Evolutionary conservation across 1,284 basidiomycete species (phyloP).

Genomic region (Moesziomyces sp.): DNA sequence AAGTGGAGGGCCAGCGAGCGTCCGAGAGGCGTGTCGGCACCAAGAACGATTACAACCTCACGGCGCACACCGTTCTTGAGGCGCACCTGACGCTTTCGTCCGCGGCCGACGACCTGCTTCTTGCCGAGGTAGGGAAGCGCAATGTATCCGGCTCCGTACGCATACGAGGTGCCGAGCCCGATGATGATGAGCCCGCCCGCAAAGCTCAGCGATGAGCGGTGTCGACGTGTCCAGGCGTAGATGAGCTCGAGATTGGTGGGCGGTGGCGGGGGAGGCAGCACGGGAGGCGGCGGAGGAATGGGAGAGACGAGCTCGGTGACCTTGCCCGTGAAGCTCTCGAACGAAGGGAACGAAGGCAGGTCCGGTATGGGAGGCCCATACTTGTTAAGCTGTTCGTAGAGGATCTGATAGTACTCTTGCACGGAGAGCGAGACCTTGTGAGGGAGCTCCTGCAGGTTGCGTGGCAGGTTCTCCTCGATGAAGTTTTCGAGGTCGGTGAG

Average conservation of each 20-base stretch:
- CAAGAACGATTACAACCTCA: conserved; percentile 62
- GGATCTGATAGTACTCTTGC: conserved; percentile 49
- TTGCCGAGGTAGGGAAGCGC: conserved; percentile 41
- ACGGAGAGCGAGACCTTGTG: conserved; percentile 51
- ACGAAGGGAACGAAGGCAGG: conserved; percentile 43
- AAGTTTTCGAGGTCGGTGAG: conserved; percentile 60
- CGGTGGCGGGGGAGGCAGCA: conserved; percentile 46
- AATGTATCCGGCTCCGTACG: conserved; percentile 34
- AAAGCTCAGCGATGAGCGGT: conserved; percentile 23
- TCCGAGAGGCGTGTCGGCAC: conserved; percentile 65
- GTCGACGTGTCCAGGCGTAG: conserved; percentile 21
- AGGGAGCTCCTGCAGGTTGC: conserved; percentile 56
- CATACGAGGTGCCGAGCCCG: conserved; percentile 39
- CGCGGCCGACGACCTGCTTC: conserved; percentile 21
- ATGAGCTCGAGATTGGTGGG: conserved; percentile 30
- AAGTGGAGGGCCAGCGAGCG: conserved; percentile 55
- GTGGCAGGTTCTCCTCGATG: conserved; percentile 53
- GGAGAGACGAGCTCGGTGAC: conserved; percentile 37
- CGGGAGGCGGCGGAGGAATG: conserved; percentile 16
- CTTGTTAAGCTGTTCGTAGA: conserved; percentile 56
- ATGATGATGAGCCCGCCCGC: conserved; percentile 36
- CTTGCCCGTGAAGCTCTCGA: conserved; percentile 36
- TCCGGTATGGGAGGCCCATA: conserved; percentile 49
- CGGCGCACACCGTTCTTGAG: conserved; percentile 50
- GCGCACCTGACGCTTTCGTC: conserved; percentile 35